A percentile compares a stretch with the other conserved stretches of the same genome.
These are phyloP conservation scores for Apiosordaria backusii DNA, from an alignment of 495 filamentous ascomycete genomes.

Conservation along the genomic window DNA sequence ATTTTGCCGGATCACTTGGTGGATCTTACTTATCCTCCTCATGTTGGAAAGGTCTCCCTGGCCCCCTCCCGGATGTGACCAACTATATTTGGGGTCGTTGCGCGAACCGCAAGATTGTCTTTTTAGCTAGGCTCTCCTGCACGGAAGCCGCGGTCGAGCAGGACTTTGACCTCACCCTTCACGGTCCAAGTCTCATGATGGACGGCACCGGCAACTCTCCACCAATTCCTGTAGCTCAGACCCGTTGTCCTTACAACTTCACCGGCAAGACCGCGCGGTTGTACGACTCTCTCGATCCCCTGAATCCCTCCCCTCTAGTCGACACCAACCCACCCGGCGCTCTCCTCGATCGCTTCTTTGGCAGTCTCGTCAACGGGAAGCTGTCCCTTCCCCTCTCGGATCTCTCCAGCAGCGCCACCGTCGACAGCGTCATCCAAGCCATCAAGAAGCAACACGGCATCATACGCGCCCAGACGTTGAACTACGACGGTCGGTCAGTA, in stretches of 20 bases:
- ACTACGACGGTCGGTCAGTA: slow-evolving; percentile 4
- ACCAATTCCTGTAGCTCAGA: background rate
- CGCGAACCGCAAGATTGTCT: background rate
- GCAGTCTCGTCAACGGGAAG: slow-evolving; percentile 4
- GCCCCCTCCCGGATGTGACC: background rate
- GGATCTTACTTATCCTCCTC: slow-evolving; percentile 3
- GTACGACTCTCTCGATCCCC: background rate
- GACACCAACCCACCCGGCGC: slow-evolving; percentile 9
- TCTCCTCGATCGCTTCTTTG: slow-evolving; percentile 10
- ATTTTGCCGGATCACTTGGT: slow-evolving; percentile 5
- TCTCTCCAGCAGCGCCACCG: background rate
- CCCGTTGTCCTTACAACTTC: slow-evolving; percentile 3
- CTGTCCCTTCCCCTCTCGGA: background rate
- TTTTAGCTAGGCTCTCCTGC: slow-evolving; percentile 4
- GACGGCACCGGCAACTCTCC: background rate
- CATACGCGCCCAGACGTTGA: slow-evolving; percentile 8
- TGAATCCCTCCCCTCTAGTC: background rate
- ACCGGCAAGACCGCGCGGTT: slow-evolving; percentile 3
- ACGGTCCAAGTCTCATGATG: background rate
- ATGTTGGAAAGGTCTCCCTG: background rate
- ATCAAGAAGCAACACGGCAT: slow-evolving; percentile 12
- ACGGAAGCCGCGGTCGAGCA: slow-evolving; percentile 6
- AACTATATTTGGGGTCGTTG: slow-evolving; percentile 9
- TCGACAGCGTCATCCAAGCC: background rate
- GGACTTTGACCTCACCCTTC: slow-evolving; percentile 10